A percentile compares a stretch with the other conserved stretches of the same genome.
These are phyloP conservation scores for Bruguiera gymnorhiza DNA, from an alignment of 345 rosid species.

Conservation along the genomic window DNA sequence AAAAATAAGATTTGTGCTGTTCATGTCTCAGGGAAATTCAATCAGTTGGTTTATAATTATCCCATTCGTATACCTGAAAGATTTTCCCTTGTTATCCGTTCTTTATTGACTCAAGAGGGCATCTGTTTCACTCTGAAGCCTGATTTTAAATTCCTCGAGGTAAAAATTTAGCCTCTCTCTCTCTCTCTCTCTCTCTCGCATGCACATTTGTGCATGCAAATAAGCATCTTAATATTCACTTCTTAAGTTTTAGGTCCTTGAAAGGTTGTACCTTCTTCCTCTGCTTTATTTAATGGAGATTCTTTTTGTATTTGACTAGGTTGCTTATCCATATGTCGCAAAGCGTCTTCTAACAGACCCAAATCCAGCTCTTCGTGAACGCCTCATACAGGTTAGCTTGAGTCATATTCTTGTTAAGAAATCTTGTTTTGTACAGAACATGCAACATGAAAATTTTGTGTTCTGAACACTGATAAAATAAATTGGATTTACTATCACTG, in stretches of 20 bases:
- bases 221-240: too few species aligned
- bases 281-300: conserved; percentile 5
- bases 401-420: conserved; percentile 4
- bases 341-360: conserved; percentile 97
- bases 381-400: conserved; percentile 76
- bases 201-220: too few species aligned
- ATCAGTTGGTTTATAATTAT: conserved; percentile 83
- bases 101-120: conserved; percentile 92
- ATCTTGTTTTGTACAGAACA: not conserved
- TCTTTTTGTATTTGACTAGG: conserved; percentile 38
- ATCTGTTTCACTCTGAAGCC: conserved; percentile 92
- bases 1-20: conserved; percentile 12
- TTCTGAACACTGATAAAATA: not conserved
- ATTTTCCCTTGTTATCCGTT: conserved; percentile 93
- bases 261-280: not conserved
- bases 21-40: conserved; percentile 67
- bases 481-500: not conserved
- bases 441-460: not conserved
- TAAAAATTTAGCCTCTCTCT: conserved; percentile 21
- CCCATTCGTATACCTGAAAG: conserved; percentile 97
- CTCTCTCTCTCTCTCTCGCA: not conserved
- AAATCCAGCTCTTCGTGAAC: conserved; percentile 93
- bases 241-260: not conserved
- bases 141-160: conserved; percentile 99
- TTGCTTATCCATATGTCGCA: conserved; percentile 96